Percentiles rank a stretch among this genome's conserved stretches.
phyloP scores from a whole-genome alignment of 2,329 filamentous ascomycete species.

The Nothophoma quercina region DNA sequence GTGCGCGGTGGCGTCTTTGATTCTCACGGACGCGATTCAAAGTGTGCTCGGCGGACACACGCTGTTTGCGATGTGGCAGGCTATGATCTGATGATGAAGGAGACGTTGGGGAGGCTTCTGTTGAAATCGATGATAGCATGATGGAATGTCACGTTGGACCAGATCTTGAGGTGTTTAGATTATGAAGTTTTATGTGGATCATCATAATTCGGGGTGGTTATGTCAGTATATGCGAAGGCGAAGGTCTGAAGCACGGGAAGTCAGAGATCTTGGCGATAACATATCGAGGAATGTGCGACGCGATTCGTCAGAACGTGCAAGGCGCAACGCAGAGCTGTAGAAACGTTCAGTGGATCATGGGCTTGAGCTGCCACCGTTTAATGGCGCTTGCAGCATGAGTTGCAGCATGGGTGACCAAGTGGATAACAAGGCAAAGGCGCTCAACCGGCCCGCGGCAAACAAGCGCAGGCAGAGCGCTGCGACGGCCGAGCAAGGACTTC shows the following conservation, averaged over 20 bases:
- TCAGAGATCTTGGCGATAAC: slow-evolving; percentile 33
- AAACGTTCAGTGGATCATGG: too few relatives aligned
- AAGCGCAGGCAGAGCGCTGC: too few relatives aligned
- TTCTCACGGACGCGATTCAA: slow-evolving; percentile 59
- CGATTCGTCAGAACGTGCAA: too few relatives aligned
- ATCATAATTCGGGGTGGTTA: neutral
- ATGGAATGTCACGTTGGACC: neutral
- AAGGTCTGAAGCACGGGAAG: slow-evolving; percentile 21
- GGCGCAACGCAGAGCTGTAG: too few relatives aligned
- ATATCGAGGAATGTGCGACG: slow-evolving; percentile 48
- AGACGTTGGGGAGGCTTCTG: slow-evolving; percentile 20
- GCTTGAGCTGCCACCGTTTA: too few relatives aligned
- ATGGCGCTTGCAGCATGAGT: too few relatives aligned
- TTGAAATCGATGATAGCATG: slow-evolving; percentile 13
- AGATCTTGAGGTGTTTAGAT: too few relatives aligned
- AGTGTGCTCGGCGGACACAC: slow-evolving; percentile 47
- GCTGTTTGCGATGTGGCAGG: slow-evolving; percentile 22
- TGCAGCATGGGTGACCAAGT: too few relatives aligned
- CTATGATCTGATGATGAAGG: slow-evolving; percentile 15
- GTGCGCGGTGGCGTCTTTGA: slow-evolving; percentile 59
- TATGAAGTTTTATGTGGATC: too few relatives aligned
- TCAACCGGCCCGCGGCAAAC: too few relatives aligned
- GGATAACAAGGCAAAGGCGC: too few relatives aligned
- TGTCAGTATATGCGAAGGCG: neutral
- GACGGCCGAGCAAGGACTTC: too few relatives aligned